Percentiles rank a stretch among this genome's conserved stretches.
Conservation (phyloP, 768 basidiomycete species). For the Plicaturopsis crispa region DNA sequence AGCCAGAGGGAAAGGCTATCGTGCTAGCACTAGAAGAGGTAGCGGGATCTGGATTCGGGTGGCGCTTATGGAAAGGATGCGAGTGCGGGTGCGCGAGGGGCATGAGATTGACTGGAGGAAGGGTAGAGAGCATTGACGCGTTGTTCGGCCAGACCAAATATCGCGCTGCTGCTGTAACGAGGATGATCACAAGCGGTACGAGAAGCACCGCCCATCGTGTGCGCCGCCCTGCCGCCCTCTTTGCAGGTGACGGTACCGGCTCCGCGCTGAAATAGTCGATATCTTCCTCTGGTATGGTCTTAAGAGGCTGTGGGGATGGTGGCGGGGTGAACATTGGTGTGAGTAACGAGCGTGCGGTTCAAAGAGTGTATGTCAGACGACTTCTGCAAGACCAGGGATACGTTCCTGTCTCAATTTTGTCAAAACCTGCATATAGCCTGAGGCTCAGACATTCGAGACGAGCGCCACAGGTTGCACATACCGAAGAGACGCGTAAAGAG, state of each 20-base stretch:
- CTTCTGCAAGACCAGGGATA: too few species aligned
- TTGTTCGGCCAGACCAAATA: too few species aligned
- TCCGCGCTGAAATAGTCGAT: background rate
- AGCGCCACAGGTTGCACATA: too few species aligned
- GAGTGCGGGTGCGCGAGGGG: too few species aligned
- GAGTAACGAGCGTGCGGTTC: background rate
- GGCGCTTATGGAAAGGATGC: too few species aligned
- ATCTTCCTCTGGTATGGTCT: background rate
- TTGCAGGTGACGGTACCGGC: conserved; percentile 11
- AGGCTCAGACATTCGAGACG: background rate
- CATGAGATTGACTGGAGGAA: too few species aligned
- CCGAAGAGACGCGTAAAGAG: too few species aligned
- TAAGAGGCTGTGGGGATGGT: background rate
- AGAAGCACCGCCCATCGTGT: conserved; percentile 45
- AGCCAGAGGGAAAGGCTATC: conserved; percentile 1
- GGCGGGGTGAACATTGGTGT: background rate
- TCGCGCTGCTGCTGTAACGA: conserved; percentile 46
- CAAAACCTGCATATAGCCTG: background rate
- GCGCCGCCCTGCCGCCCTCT: conserved; percentile 36
- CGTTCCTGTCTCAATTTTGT: background rate
- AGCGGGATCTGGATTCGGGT: too few species aligned
- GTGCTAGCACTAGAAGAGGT: conserved; percentile 5
- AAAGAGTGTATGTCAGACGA: background rate
- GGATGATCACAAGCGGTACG: conserved; percentile 46
- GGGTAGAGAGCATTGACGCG: too few species aligned